Evolutionary conservation across 2,329 filamentous ascomycete genomes (phyloP).

Genomic region (Cladosporium sp.): DNA sequence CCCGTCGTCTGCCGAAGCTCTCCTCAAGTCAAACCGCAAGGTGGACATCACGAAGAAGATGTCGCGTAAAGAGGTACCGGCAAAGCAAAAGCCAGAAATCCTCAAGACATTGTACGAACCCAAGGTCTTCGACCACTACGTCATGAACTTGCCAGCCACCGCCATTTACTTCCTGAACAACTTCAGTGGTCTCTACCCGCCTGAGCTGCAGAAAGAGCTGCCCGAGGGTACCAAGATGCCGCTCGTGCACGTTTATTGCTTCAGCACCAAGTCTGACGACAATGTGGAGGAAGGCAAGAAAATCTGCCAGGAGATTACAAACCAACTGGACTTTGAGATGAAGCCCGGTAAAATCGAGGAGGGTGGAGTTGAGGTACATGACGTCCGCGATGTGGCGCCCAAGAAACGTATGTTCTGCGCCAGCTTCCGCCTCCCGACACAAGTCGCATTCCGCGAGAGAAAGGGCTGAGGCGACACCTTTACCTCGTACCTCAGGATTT

Average conservation of each 20-base stretch:
- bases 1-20: slow-evolving; percentile 55
- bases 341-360: slow-evolving; percentile 48
- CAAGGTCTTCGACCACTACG: slow-evolving; percentile 78
- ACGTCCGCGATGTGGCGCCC: slow-evolving; percentile 82
- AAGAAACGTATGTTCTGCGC: slow-evolving; percentile 97
- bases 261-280: slow-evolving; percentile 74
- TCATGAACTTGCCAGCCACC: slow-evolving; percentile 94
- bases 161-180: slow-evolving; percentile 75
- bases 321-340: slow-evolving; percentile 55
- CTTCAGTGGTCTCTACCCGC: slow-evolving; percentile 71
- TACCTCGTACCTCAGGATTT: no score
- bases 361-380: slow-evolving; percentile 49
- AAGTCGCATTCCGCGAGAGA: slow-evolving; percentile 65
- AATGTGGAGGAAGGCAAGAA: slow-evolving; percentile 54
- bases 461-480: not conserved
- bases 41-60: slow-evolving; percentile 34
- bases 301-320: slow-evolving; percentile 61
- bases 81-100: slow-evolving; percentile 26
- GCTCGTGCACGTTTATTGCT: slow-evolving; percentile 90
- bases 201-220: slow-evolving; percentile 18
- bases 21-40: slow-evolving; percentile 50
- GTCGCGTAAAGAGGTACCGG: slow-evolving; percentile 21
- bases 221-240: slow-evolving; percentile 51
- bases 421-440: slow-evolving; percentile 74
- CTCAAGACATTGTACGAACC: slow-evolving; percentile 50